Evolutionary conservation across 257 asterid genomes (phyloP).

Genomic region (Fraxinus pennsylvanica): DNA sequence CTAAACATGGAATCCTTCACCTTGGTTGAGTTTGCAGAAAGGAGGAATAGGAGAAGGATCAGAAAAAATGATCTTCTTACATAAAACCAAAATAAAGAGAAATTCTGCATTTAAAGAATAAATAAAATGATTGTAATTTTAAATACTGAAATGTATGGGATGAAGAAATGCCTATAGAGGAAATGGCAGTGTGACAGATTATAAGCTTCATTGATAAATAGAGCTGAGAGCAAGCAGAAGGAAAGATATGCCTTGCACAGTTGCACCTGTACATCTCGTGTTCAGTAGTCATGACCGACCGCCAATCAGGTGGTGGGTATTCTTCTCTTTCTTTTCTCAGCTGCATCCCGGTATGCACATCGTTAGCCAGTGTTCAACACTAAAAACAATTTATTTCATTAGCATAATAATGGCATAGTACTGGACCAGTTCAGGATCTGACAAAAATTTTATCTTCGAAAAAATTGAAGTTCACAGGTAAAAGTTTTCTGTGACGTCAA

Average conservation of each 20-base stretch:
- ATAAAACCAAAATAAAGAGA: background rate
- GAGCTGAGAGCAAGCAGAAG: too few species aligned
- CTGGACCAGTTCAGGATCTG: background rate
- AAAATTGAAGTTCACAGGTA: background rate
- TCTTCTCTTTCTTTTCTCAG: conserved; percentile 7
- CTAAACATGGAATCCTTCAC: background rate
- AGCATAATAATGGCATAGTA: conserved; percentile 2
- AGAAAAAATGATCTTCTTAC: background rate
- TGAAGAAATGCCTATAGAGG: too few species aligned
- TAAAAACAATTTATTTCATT: background rate
- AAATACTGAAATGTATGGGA: too few species aligned
- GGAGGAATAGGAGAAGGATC: background rate
- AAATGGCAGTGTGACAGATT: too few species aligned
- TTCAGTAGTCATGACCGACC: background rate
- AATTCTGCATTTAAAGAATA: background rate
- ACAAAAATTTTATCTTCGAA: background rate
- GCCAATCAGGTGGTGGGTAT: background rate
- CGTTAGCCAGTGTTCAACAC: background rate
- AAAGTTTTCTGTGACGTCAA: background rate
- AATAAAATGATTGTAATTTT: background rate
- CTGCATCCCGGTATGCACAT: background rate
- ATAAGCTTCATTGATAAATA: too few species aligned
- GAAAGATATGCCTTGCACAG: background rate
- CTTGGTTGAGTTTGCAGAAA: background rate
- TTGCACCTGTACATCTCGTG: background rate